Conservation (phyloP, 2,329 filamentous ascomycete species). For the Aureobasidium pullulans region DNA sequence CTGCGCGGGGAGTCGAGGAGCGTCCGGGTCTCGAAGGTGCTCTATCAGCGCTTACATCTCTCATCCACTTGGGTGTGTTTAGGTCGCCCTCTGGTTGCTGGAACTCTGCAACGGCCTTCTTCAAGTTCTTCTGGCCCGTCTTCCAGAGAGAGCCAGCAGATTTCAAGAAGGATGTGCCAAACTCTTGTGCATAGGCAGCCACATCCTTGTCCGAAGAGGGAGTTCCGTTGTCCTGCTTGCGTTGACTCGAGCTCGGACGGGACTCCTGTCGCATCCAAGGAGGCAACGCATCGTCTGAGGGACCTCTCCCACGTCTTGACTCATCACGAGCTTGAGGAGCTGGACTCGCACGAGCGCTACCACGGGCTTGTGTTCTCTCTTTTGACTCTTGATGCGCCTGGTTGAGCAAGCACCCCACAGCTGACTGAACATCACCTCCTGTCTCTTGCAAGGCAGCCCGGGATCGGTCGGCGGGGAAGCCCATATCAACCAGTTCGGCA, state of each 20-base stretch:
- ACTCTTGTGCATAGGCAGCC: slow-evolving; percentile 69
- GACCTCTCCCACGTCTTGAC: slow-evolving; percentile 2
- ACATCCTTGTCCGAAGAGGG: slow-evolving; percentile 62
- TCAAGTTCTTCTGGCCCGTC: slow-evolving; percentile 82
- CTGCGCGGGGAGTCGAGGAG: slow-evolving; percentile 6
- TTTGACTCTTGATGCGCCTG: slow-evolving; percentile 81
- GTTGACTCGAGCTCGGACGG: slow-evolving; percentile 41
- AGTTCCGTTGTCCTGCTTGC: slow-evolving; percentile 47
- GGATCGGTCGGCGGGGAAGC: slow-evolving; percentile 82
- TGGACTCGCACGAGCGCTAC: slow-evolving; percentile 10
- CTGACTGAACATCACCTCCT: slow-evolving; percentile 74
- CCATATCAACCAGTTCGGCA: slow-evolving; percentile 88
- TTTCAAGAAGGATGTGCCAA: slow-evolving; percentile 81
- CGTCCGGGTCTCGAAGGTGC: neutral
- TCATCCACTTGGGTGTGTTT: slow-evolving; percentile 92
- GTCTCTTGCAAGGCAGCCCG: slow-evolving; percentile 71
- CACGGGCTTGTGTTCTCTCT: slow-evolving; percentile 48
- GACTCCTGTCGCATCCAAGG: slow-evolving; percentile 58
- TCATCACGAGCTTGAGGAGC: slow-evolving; percentile 6
- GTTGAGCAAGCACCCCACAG: slow-evolving; percentile 82
- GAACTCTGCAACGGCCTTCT: slow-evolving; percentile 86
- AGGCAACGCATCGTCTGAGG: slow-evolving; percentile 36
- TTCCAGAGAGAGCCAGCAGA: slow-evolving; percentile 96
- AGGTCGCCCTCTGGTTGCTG: slow-evolving; percentile 64
- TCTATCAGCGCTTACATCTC: slow-evolving; percentile 47